Base-by-base conservation (phyloP, 2,329 filamentous ascomycete genomes). In the Diplodia mutila region DNA sequence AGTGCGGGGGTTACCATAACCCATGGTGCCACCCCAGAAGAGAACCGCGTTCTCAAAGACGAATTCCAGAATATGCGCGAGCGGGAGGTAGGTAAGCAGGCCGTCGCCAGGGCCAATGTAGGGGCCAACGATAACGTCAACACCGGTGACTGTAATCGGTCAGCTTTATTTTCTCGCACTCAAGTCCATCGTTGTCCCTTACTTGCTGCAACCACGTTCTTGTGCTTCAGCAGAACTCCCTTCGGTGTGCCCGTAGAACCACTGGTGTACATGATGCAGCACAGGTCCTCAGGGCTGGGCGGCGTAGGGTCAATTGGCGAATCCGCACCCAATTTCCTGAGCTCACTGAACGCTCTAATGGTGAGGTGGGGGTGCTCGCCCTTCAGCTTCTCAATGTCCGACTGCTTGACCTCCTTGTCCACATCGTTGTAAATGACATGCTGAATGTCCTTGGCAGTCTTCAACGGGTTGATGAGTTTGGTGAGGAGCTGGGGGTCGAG, bases 41-140 rank as follows among this genome's bases (percentile, higher is more conserved):
- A 99, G 81, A 68, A 91, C 92, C 8, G 94, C 84, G 78, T 97
- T 97, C 81, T 99, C 95, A 72, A 99, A 92, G 68, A 94, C 91
- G 80, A 97, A 95, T 80, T 99, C 95, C 74, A 99, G 89, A 74
- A 98, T 98, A 77, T 99, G 95, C 2, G 95, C 94, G 65, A 97
- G 89, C 1, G 95, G 95, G 16, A 99, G 87, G 79, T 98, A 99
- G 25, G 94, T 93, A 54, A 99, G 86, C 52, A 98, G 85, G 54
- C 87, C 86, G 73, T 99, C 95, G 54, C 86, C 88, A 68, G 90
- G 89, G 69, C 89, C 90, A 61, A 98, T 87, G 74, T 90, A 90
- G 68, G 90, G 88, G 25, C 91, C 91, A 57, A 98, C 89, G 69
- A 92, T 89, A 51, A 86, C 86, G 75, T 90, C 87, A 54, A 97